Base-by-base conservation (phyloP, 2,329 filamentous ascomycete genomes). In the Corinectria fuckeliana region DNA sequence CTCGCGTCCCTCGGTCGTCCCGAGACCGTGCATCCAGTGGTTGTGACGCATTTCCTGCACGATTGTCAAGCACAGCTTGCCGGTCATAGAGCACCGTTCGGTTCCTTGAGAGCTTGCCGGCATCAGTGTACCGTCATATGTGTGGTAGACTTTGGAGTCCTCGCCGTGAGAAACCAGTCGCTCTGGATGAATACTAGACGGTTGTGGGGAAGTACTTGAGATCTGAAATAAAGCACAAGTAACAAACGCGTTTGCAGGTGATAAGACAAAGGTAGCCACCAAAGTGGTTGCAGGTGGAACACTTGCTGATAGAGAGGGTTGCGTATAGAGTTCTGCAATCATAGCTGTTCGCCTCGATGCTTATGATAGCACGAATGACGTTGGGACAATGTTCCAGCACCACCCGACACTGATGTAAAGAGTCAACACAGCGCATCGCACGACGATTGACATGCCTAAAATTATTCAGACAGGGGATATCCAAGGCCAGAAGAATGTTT, bases 201-300 rank as follows among this genome's bases (percentile, higher is more conserved):
- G 58, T 41, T 10, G 73, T 23, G 16, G 76, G 74, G 41, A 72
- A 65, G 56, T 74, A 78, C 34, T 59, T 54, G 2, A 28, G 18
- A 4, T 71, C 49, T n/a, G 54, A 48, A 28, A 71, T 68, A 58
- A 77, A 74, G 67, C 77, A 78, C 14, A 72, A 60, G 57, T 71
- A 77, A 66, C 78, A 81, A 48, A 79, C 75, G 2, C 77, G 74
- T 30, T 32, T 52, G 48, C 48, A 62, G 16, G 56, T 48, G 10
- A 62, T 26, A n/a, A 62, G 51, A 18, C 56, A 56, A 7, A 62
- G 36, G 13, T 60, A 59, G 38, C 48, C 49, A 13, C 74, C 77
- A 56, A 79, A 77, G 14, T 69, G 62, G n/a, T 68, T 68, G 66
- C 78, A 80, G 8, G 32, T 60, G 41, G 67, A 66, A 64, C 78